Conservation (phyloP, 306 rosid genomes). For the Trichosanthes truncata region DNA sequence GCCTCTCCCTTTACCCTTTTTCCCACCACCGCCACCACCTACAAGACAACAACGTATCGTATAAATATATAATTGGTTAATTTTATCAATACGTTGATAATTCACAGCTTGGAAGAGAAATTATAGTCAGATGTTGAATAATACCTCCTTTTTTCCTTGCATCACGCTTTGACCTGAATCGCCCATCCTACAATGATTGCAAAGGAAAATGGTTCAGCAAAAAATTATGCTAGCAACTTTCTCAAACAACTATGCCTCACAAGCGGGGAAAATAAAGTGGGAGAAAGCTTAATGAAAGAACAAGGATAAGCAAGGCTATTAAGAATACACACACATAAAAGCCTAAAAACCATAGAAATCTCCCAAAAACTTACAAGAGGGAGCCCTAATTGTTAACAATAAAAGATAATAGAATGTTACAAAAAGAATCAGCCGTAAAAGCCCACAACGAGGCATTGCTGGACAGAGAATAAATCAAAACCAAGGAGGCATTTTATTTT, state of each 20-base stretch:
- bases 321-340: neutral
- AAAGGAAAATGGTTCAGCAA: constrained; percentile 18
- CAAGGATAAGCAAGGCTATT: neutral
- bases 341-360: neutral
- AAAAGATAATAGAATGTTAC: neutral
- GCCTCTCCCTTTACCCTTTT: constrained; percentile 70
- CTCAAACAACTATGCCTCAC: constrained; percentile 13
- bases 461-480: neutral
- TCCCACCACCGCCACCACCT: constrained; percentile 35
- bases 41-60: neutral
- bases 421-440: neutral
- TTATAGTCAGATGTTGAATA: neutral
- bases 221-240: constrained; percentile 7
- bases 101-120: neutral
- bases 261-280: neutral
- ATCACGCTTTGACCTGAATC: constrained; percentile 96
- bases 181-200: constrained; percentile 69
- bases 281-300: neutral
- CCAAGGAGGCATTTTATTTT: neutral
- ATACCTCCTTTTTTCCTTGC: constrained; percentile 86
- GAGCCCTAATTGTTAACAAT: neutral
- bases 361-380: neutral
- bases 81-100: neutral
- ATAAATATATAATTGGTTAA: neutral
- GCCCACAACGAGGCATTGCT: neutral